Conservation (phyloP, 2,329 filamentous ascomycete genomes). For the Curvularia verruculosa region DNA sequence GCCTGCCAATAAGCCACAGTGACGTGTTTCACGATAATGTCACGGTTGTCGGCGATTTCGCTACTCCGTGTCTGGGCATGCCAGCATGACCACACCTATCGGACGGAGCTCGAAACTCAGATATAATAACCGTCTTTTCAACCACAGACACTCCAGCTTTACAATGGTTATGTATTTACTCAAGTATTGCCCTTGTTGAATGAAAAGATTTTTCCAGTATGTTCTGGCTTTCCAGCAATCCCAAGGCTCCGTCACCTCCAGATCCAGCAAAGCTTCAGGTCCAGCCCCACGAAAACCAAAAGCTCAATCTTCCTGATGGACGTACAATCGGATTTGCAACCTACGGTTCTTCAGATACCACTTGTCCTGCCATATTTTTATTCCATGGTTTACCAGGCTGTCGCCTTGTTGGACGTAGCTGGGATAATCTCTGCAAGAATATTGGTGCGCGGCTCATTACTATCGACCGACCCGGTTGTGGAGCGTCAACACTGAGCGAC, state of each 20-base stretch:
- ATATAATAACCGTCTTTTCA: background rate
- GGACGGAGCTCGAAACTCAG: background rate
- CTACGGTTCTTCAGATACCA: slow-evolving; percentile 47
- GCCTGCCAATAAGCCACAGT: too few relatives aligned
- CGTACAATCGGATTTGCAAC: slow-evolving; percentile 47
- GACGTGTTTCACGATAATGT: background rate
- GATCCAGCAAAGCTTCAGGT: slow-evolving; percentile 25
- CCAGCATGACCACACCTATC: background rate
- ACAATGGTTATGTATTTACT: background rate
- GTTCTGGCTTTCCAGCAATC: slow-evolving; percentile 14
- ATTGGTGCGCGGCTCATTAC: slow-evolving; percentile 48
- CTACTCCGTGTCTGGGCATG: background rate
- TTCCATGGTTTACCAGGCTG: slow-evolving; percentile 53
- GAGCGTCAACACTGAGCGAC: slow-evolving; percentile 44
- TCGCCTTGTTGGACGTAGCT: slow-evolving; percentile 46
- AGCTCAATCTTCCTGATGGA: slow-evolving; percentile 22
- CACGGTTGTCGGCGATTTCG: background rate
- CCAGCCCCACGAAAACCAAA: slow-evolving; percentile 20
- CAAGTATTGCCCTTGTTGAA: background rate
- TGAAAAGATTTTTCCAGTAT: background rate
- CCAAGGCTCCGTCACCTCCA: slow-evolving; percentile 20
- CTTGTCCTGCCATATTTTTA: slow-evolving; percentile 48
- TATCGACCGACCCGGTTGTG: slow-evolving; percentile 13
- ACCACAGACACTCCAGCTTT: background rate
- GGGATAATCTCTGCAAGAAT: slow-evolving; percentile 36